phyloP scores from a whole-genome alignment of 2,329 filamentous ascomycete genomes.

The Colletotrichum costaricense region DNA sequence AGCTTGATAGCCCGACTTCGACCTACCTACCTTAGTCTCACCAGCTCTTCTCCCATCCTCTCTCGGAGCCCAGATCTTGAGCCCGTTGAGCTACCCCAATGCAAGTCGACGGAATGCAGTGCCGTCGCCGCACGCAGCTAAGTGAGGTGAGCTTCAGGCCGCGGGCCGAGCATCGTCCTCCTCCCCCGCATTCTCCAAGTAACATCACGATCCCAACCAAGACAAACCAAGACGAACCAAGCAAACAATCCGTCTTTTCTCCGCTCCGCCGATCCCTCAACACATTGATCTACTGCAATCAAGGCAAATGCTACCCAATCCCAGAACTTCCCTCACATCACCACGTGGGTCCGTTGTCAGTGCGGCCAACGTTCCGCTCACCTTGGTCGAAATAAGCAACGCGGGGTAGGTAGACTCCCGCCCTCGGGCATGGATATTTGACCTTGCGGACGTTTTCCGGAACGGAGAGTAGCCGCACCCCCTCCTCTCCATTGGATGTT shows the following conservation, averaged over 20 bases:
- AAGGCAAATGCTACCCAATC: slow-evolving; percentile 3
- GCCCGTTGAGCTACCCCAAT: background rate
- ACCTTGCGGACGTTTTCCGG: background rate
- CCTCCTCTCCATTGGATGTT: slow-evolving; percentile 7
- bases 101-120: background rate
- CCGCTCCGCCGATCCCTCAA: slow-evolving; percentile 13
- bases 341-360: slow-evolving; percentile 7
- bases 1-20: background rate
- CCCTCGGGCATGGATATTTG: background rate
- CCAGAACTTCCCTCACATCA: background rate
- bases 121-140: background rate
- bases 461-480: background rate
- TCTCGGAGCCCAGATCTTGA: background rate
- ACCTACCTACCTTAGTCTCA: background rate
- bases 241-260: background rate
- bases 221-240: background rate
- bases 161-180: slow-evolving; percentile 16
- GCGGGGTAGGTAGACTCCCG: slow-evolving; percentile 28
- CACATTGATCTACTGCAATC: background rate
- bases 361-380: slow-evolving; percentile 17
- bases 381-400: background rate
- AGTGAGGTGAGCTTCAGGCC: background rate
- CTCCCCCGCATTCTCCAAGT: slow-evolving; percentile 27
- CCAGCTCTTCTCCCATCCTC: background rate
- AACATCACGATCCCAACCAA: slow-evolving; percentile 8